Conservation (phyloP, 371 early-diverging fungal species). For the Actinomortierella ambigua region DNA sequence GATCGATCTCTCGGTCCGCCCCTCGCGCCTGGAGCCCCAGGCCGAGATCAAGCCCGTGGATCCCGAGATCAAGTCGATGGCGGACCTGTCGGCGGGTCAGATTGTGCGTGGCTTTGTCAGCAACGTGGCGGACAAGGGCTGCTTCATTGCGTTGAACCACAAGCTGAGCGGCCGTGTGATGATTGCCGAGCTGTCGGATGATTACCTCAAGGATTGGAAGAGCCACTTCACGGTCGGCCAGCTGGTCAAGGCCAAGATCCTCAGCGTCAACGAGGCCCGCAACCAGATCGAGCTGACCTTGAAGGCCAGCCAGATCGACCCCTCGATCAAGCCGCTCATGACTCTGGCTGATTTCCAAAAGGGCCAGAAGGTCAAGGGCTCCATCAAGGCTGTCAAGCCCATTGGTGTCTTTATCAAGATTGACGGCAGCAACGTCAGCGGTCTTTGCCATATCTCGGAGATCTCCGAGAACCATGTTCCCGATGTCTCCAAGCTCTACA, state of each 20-base stretch:
- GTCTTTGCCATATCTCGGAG: conserved; percentile 76
- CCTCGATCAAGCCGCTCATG: conserved; percentile 58
- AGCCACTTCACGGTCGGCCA: conserved; percentile 71
- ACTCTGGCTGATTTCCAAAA: conserved; percentile 55
- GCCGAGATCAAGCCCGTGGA: conserved; percentile 33
- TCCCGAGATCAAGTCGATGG: conserved; percentile 53
- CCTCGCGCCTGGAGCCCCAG: conserved; percentile 55
- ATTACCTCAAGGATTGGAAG: conserved; percentile 84
- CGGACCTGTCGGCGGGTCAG: conserved; percentile 55
- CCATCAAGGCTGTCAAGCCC: conserved; percentile 63
- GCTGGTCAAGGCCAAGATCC: conserved; percentile 74
- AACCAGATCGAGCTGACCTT: conserved; percentile 54
- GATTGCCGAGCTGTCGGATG: conserved; percentile 88
- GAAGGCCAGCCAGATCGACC: conserved; percentile 63
- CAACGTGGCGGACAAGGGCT: conserved; percentile 72
- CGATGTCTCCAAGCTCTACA: conserved; percentile 57
- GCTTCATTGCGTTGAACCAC: conserved; percentile 75
- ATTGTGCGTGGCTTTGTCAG: conserved; percentile 79
- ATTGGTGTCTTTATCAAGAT: conserved; percentile 78
- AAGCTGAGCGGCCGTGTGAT: conserved; percentile 77
- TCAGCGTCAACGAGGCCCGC: conserved; percentile 47
- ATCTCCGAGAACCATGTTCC: conserved; percentile 57
- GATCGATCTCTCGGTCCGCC: conserved; percentile 69
- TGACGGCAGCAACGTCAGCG: conserved; percentile 64
- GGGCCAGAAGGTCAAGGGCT: conserved; percentile 73